Percentiles rank a stretch among this genome's conserved stretches.
phyloP scores from a whole-genome alignment of 768 basidiomycete genomes.

The Crassisporium funariophilum region DNA sequence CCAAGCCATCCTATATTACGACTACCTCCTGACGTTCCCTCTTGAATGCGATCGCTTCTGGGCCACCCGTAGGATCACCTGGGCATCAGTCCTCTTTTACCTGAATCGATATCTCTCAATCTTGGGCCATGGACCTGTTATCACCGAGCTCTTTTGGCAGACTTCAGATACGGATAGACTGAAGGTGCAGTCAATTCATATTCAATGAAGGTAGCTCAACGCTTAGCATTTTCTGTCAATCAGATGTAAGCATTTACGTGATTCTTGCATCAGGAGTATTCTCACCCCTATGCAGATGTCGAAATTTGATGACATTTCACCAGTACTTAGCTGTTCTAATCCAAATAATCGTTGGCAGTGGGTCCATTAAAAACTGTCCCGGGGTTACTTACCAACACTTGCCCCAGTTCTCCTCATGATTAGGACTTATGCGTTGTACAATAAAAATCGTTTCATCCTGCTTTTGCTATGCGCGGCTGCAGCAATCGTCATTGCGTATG shows the following conservation, averaged over 20 bases:
- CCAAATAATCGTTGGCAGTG: constrained; percentile 42
- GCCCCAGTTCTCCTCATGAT: constrained; percentile 37
- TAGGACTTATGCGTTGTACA: constrained; percentile 44
- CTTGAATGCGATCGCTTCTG: constrained; percentile 49
- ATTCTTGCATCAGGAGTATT: neutral
- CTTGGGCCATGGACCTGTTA: constrained; percentile 39
- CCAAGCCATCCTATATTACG: constrained; percentile 51
- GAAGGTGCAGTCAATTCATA: constrained; percentile 20
- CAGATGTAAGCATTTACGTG: constrained; percentile 8
- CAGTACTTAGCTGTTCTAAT: constrained; percentile 34
- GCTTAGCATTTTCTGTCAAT: too few species aligned
- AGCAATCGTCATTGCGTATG: constrained; percentile 28
- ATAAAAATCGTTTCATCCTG: constrained; percentile 29
- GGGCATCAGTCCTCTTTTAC: constrained; percentile 42
- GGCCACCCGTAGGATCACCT: constrained; percentile 31
- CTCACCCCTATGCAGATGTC: constrained; percentile 22
- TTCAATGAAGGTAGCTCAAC: too few species aligned
- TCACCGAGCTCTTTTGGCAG: constrained; percentile 34
- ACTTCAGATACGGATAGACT: constrained; percentile 24
- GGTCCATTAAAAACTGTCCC: constrained; percentile 12
- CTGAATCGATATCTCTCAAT: constrained; percentile 46
- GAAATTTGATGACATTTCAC: constrained; percentile 25
- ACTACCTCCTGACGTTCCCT: constrained; percentile 48
- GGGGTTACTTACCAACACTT: neutral
- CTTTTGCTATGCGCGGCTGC: constrained; percentile 25